These are phyloP conservation scores for Ustilago bromivora DNA, from an alignment of 1,284 basidiomycete species.

Conservation along the genomic window DNA sequence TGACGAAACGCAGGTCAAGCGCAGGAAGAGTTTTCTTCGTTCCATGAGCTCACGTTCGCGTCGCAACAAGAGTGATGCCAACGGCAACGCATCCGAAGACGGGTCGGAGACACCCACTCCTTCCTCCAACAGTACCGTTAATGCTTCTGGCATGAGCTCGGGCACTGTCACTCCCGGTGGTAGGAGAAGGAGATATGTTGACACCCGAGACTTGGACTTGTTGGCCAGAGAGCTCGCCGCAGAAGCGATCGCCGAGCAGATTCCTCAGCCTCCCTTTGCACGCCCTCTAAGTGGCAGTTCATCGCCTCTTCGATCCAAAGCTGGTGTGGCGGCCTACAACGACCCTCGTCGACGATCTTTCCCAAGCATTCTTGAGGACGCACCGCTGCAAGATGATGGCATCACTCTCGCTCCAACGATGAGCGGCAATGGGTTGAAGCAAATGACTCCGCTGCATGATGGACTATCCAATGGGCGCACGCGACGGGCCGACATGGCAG, in stretches of 20 bases:
- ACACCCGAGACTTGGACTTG: conserved; percentile 59
- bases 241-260: conserved; percentile 51
- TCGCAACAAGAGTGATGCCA: conserved; percentile 14
- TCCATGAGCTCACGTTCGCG: conserved; percentile 31
- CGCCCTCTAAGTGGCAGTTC: conserved; percentile 45
- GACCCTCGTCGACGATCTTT: conserved; percentile 50
- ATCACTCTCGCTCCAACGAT: conserved; percentile 13
- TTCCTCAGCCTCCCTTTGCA: conserved; percentile 44
- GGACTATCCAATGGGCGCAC: conserved; percentile 9
- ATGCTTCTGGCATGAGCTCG: conserved; percentile 17
- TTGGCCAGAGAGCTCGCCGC: conserved; percentile 59
- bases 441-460: conserved; percentile 32
- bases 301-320: conserved; percentile 42
- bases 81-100: conserved; percentile 4
- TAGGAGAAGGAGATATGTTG: conserved; percentile 47
- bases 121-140: conserved; percentile 15
- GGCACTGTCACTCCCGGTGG: conserved; percentile 38
- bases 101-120: conserved; percentile 28
- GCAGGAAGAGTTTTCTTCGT: conserved; percentile 43
- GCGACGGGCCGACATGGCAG: neutral
- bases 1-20: conserved; percentile 27
- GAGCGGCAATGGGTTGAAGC: conserved; percentile 22
- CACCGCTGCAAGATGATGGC: conserved; percentile 35
- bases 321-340: conserved; percentile 18
- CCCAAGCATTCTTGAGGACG: conserved; percentile 48